A percentile compares a stretch with the other conserved stretches of the same genome.
Conservation (phyloP, 768 basidiomycete species). For the Leucosporidium yakuticum region DNA sequence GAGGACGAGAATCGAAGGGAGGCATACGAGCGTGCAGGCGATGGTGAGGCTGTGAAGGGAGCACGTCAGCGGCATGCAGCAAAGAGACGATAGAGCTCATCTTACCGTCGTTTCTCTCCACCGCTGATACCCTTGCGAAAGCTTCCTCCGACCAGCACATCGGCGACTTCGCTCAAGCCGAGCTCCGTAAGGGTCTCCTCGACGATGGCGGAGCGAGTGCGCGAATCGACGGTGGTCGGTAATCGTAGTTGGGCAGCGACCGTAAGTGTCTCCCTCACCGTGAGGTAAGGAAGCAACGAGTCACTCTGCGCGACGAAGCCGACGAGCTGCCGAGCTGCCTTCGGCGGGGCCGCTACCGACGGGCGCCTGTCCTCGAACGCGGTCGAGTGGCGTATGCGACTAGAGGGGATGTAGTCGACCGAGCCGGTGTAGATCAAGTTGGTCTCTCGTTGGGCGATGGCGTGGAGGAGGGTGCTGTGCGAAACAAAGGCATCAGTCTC, state of each 20-base stretch:
- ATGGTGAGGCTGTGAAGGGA: conserved; percentile 51
- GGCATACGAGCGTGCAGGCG: conserved; percentile 57
- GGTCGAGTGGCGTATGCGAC: no score
- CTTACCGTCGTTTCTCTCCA: conserved; percentile 50
- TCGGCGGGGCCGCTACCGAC: background rate
- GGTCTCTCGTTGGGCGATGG: conserved; percentile 32
- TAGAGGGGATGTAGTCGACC: conserved; percentile 23
- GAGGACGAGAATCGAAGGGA: conserved; percentile 56
- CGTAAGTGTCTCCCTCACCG: conserved; percentile 43
- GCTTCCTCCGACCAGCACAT: conserved; percentile 55
- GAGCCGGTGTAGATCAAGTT: conserved; percentile 37
- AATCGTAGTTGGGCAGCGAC: conserved; percentile 43
- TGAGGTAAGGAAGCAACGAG: conserved; percentile 41
- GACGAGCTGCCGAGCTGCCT: conserved; percentile 32
- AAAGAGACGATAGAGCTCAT: background rate
- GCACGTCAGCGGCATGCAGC: conserved; percentile 25
- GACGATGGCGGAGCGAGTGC: conserved; percentile 44
- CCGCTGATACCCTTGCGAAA: conserved; percentile 50
- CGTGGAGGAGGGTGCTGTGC: conserved; percentile 42
- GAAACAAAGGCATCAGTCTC: background rate
- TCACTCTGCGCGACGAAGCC: conserved; percentile 44
- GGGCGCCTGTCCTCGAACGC: conserved; percentile 3
- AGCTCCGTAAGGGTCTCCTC: conserved; percentile 49
- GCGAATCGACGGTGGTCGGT: conserved; percentile 45
- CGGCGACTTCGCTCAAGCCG: conserved; percentile 48